phyloP scores from a whole-genome alignment of 306 rosid species.

The Trifolium pratense region DNA sequence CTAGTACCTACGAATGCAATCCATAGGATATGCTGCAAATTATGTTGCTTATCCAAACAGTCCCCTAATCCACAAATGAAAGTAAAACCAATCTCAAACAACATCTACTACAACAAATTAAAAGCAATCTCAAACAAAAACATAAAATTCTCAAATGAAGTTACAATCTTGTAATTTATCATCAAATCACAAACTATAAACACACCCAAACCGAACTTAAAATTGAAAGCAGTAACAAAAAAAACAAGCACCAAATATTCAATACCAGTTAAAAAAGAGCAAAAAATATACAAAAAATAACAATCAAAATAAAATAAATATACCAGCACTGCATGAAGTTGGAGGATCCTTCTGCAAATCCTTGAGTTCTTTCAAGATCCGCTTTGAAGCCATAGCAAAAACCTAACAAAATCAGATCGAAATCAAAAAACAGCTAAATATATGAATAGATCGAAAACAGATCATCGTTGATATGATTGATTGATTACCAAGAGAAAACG shows the following conservation, averaged over 20 bases:
- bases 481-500: slow-evolving; percentile 37
- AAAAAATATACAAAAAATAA: neutral
- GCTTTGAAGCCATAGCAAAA: slow-evolving; percentile 76
- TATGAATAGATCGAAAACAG: neutral
- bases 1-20: too few relatives aligned
- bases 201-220: neutral
- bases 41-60: too few relatives aligned
- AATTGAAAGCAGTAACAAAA: neutral
- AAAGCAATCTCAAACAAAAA: slow-evolving; percentile 10
- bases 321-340: slow-evolving; percentile 89
- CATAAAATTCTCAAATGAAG: neutral
- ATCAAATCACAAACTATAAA: too few relatives aligned
- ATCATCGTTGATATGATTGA: neutral
- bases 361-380: slow-evolving; percentile 90
- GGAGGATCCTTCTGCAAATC: slow-evolving; percentile 95
- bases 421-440: neutral
- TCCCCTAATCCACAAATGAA: neutral
- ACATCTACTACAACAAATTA: neutral
- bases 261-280: neutral
- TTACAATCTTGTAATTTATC: neutral
- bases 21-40: too few relatives aligned
- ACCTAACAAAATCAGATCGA: slow-evolving; percentile 39
- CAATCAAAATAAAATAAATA: neutral
- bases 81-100: slow-evolving; percentile 11
- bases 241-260: slow-evolving; percentile 2